Evolutionary conservation across 768 basidiomycete genomes (phyloP).

Genomic region (Pulveroboletus sp.): DNA sequence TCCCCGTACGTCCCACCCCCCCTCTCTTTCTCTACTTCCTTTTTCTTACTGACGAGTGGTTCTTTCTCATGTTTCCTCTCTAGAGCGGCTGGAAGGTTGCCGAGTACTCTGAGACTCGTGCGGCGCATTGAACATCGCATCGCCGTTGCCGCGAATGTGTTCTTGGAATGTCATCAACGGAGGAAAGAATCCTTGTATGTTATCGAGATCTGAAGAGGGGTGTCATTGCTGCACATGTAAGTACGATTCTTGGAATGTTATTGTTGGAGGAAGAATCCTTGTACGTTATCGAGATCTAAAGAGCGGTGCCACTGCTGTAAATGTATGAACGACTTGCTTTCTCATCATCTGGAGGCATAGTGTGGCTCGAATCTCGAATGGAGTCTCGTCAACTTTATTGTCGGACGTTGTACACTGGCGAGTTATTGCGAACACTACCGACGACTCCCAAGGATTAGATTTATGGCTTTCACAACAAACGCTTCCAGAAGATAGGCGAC

Average conservation of each 20-base stretch:
- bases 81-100: constrained; percentile 7
- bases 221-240: not conserved
- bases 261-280: no score
- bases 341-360: not conserved
- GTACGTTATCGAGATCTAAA: no score
- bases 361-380: not conserved
- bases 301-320: no score
- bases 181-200: not conserved
- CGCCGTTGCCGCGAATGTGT: not conserved
- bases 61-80: not conserved
- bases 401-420: no score
- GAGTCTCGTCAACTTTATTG: no score
- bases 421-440: no score
- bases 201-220: not conserved
- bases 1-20: constrained; percentile 14
- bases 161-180: not conserved
- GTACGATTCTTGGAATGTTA: no score
- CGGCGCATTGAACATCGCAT: not conserved
- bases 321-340: not conserved
- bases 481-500: no score
- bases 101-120: not conserved
- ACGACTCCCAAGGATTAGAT: no score
- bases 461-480: no score
- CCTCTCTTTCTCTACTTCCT: no score
- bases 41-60: not conserved